phyloP scores from a whole-genome alignment of 768 basidiomycete species.

The Leucosporidium yakuticum region DNA sequence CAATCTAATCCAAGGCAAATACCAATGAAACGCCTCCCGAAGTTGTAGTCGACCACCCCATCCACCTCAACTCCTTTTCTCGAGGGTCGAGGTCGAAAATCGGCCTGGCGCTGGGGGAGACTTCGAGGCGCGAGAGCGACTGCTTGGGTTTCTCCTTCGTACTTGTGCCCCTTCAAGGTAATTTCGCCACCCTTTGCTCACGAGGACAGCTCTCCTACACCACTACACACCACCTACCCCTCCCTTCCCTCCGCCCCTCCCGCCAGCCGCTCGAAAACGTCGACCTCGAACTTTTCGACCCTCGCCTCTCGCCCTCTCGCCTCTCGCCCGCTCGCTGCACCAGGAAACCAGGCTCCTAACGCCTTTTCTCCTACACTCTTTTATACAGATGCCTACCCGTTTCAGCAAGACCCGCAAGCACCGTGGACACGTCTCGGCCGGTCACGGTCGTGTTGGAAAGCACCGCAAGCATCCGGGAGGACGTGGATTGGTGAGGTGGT shows the following conservation, averaged over 20 bases:
- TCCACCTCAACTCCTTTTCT: no score
- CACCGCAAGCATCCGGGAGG: conserved; percentile 99
- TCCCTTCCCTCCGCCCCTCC: not conserved
- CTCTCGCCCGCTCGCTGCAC: not conserved
- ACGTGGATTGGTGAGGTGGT: conserved; percentile 72
- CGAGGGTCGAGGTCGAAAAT: no score
- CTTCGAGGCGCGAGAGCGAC: no score
- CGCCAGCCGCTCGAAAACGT: not conserved
- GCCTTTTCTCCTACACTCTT: not conserved
- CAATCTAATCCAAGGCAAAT: no score
- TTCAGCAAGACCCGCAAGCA: conserved; percentile 98
- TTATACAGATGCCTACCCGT: conserved; percentile 79
- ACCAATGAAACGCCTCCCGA: no score
- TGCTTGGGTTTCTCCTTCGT: no score
- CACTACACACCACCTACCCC: not conserved
- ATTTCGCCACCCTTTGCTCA: not conserved
- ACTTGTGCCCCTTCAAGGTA: not conserved
- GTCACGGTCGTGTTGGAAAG: conserved; percentile 99
- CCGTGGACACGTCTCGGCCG: conserved; percentile 97
- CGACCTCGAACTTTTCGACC: not conserved
- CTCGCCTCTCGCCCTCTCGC: not conserved
- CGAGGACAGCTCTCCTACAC: not conserved
- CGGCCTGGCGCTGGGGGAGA: no score
- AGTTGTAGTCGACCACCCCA: no score
- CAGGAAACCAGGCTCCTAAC: no score